Evolutionary conservation across 208 protist genomes (phyloP).

Genomic region (Crithidia fasciculata): DNA sequence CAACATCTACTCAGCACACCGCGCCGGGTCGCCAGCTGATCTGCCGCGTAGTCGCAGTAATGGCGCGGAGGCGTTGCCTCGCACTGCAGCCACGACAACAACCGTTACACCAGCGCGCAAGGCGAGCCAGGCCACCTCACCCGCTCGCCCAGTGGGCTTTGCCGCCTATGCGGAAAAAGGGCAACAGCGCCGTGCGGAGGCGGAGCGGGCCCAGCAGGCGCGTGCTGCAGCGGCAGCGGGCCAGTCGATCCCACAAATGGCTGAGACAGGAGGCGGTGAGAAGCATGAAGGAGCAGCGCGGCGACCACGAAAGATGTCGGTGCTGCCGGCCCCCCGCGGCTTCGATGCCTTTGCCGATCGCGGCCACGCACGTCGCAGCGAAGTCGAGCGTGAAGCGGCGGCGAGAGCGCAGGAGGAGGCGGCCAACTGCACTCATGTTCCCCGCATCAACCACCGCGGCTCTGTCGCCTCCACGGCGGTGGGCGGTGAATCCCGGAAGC

Average conservation of each 20-base stretch:
- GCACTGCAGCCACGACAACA: neutral
- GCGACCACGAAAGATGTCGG: constrained; percentile 21
- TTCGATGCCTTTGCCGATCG: constrained; percentile 25
- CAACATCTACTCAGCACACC: constrained; percentile 5
- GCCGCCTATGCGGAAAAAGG: constrained; percentile 44
- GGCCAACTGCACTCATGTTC: constrained; percentile 26
- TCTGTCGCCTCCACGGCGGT: neutral
- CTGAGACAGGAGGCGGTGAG: neutral
- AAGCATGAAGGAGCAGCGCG: neutral
- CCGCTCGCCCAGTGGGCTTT: constrained; percentile 33
- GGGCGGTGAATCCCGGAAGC: neutral
- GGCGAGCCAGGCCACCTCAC: neutral
- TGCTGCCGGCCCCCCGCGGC: constrained; percentile 22
- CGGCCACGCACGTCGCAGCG: constrained; percentile 20
- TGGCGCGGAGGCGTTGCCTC: too few species aligned
- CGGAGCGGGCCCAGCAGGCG: constrained; percentile 21
- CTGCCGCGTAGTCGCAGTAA: too few species aligned
- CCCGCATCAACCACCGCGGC: constrained; percentile 14
- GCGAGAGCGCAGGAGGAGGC: constrained; percentile 13
- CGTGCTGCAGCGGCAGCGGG: constrained; percentile 18
- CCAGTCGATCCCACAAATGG: neutral
- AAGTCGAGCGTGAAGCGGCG: constrained; percentile 21
- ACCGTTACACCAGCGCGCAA: neutral
- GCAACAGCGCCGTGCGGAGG: constrained; percentile 34
- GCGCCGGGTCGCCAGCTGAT: neutral